Percentiles rank a stretch among this genome's conserved stretches.
These are phyloP conservation scores for Diophrys sp. DNA, from an alignment of 73 alveolate genomes.

Conservation along the genomic window DNA sequence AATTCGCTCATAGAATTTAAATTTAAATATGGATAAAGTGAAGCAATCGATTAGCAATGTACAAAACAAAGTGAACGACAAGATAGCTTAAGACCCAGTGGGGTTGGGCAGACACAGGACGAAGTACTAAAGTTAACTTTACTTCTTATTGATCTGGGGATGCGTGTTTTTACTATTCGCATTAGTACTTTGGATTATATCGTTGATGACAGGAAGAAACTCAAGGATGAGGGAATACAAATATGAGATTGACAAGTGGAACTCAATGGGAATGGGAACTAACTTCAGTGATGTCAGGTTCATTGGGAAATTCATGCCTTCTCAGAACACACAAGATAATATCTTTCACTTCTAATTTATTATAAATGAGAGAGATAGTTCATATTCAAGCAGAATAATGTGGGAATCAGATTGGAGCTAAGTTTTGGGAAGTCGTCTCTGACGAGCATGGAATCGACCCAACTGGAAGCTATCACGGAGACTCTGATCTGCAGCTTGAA, in stretches of 20 bases:
- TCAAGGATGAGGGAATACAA: background rate
- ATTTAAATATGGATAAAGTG: background rate
- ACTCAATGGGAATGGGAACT: background rate
- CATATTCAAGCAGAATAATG: slow-evolving; percentile 81
- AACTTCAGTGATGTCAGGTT: background rate
- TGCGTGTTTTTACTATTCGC: background rate
- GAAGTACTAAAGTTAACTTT: background rate
- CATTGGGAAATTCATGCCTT: background rate
- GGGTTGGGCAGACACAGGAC: background rate
- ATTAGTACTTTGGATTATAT: background rate
- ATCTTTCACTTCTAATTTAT: background rate
- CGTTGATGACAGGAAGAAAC: background rate
- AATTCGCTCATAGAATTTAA: background rate
- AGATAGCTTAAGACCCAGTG: background rate
- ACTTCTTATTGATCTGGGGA: background rate
- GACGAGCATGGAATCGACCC: slow-evolving; percentile 28
- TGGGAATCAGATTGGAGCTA: slow-evolving; percentile 99
- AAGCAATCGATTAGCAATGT: background rate
- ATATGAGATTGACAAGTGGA: background rate
- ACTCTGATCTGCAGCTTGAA: slow-evolving; percentile 59
- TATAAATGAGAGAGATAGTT: background rate
- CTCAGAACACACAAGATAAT: background rate
- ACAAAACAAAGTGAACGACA: background rate
- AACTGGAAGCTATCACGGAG: slow-evolving; percentile 63
- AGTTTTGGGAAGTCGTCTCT: slow-evolving; percentile 97